Evolutionary conservation across 2,329 filamentous ascomycete genomes (phyloP).

Genomic region (Botryosphaeria agaves): DNA sequence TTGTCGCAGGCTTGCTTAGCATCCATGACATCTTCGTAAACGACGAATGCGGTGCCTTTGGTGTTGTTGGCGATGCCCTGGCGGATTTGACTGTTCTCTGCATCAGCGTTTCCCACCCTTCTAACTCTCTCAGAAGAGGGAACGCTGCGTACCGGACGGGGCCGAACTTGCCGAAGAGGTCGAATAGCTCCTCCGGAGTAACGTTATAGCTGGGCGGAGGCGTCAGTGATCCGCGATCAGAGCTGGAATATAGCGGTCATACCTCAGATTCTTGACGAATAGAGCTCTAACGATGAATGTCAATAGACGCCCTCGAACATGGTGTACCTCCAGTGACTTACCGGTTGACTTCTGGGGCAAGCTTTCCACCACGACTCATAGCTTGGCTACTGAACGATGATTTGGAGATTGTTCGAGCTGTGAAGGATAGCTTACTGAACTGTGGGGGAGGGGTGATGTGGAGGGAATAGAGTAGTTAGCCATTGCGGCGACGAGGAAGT

Average conservation of each 20-base stretch:
- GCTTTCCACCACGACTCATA: constrained; percentile 94
- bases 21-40: constrained; percentile 99
- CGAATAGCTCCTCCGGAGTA: constrained; percentile 91
- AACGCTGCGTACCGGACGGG: constrained; percentile 59
- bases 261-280: constrained; percentile 99
- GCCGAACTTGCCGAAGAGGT: constrained; percentile 95
- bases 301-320: too few species aligned
- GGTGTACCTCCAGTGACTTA: too few species aligned
- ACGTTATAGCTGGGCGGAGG: constrained; percentile 70
- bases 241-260: constrained; percentile 5
- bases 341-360: constrained; percentile 99
- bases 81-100: constrained; percentile 65
- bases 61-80: constrained; percentile 95
- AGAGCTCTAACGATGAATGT: constrained; percentile 81
- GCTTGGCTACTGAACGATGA: constrained; percentile 30
- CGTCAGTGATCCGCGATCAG: constrained; percentile 5
- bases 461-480: not conserved
- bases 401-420: constrained; percentile 2
- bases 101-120: constrained; percentile 8
- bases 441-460: not conserved
- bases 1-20: constrained; percentile 98
- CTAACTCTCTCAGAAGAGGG: not conserved
- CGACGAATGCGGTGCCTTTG: constrained; percentile 96
- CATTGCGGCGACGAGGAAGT: not conserved
- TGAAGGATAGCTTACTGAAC: not conserved